Conservation (phyloP, 352 stramenopile genomes). For the Globisporangium uncinulatum region DNA sequence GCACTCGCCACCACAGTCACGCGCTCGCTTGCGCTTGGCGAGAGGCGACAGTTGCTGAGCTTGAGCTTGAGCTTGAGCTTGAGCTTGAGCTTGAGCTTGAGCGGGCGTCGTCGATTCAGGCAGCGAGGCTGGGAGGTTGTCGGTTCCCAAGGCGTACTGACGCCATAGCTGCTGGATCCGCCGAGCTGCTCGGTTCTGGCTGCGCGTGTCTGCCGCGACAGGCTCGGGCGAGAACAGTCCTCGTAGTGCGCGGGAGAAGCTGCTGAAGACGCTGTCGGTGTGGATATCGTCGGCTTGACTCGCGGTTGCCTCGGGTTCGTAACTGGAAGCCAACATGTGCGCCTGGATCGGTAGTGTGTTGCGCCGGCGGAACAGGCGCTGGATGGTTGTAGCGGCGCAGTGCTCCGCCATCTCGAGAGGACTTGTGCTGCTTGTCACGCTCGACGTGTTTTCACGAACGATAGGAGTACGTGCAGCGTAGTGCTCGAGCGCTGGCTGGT, state of each 20-base stretch:
- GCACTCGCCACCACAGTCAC: background rate
- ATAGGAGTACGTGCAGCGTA: background rate
- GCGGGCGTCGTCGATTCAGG: background rate
- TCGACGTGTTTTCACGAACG: background rate
- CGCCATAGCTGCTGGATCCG: background rate
- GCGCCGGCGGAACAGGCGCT: slow-evolving; percentile 1
- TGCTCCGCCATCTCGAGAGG: background rate
- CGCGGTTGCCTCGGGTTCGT: background rate
- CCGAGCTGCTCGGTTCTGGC: background rate
- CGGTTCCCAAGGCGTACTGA: background rate
- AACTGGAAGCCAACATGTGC: background rate
- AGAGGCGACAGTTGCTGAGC: background rate
- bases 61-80: background rate
- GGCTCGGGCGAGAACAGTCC: background rate
- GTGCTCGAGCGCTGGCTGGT: background rate
- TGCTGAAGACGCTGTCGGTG: background rate
- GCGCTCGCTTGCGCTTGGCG: background rate
- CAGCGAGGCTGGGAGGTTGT: background rate
- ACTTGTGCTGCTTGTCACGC: background rate
- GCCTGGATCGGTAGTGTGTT: background rate
- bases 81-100: background rate
- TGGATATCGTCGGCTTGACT: background rate
- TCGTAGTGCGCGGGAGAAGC: slow-evolving; percentile 1
- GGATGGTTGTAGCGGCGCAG: slow-evolving; percentile 1
- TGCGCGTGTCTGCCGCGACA: background rate